These are phyloP conservation scores for Venturia pyrina DNA, from an alignment of 2,329 filamentous ascomycete genomes.

Conservation along the genomic window DNA sequence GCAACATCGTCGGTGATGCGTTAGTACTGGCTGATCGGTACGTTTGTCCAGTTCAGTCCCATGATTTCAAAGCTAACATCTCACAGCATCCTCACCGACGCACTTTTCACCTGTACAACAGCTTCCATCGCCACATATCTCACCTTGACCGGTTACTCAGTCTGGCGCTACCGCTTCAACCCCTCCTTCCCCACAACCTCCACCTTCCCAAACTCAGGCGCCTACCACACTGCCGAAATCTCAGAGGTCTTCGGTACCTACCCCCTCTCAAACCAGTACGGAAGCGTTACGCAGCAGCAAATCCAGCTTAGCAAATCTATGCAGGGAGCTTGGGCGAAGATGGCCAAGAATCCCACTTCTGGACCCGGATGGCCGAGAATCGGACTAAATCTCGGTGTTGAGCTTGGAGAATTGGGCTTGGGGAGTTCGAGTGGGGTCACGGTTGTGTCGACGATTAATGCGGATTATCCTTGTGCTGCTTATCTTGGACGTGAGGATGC, in stretches of 20 bases:
- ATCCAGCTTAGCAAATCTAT: conserved; percentile 24
- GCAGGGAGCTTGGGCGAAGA: conserved; percentile 24
- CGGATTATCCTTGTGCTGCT: neutral
- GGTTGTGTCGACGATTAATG: neutral
- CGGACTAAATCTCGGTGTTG: neutral
- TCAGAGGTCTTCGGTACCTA: conserved; percentile 27
- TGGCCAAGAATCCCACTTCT: conserved; percentile 25
- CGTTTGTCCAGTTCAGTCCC: no score
- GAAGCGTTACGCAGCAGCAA: conserved; percentile 21
- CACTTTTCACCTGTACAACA: neutral
- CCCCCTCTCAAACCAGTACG: conserved; percentile 8
- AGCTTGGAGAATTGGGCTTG: neutral
- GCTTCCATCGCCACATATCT: neutral
- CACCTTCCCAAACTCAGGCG: conserved; percentile 21
- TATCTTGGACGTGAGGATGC: neutral
- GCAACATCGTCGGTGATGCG: neutral
- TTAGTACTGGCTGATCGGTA: neutral
- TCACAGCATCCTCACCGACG: no score
- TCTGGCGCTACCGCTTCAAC: conserved; percentile 21
- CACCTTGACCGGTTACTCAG: neutral
- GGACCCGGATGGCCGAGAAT: conserved; percentile 27
- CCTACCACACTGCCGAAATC: conserved; percentile 26
- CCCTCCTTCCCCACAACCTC: conserved; percentile 25
- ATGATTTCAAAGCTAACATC: no score
- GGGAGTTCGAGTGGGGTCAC: neutral